Evolutionary conservation across 2,329 filamentous ascomycete genomes (phyloP).

Genomic region (Xylaria polymorpha): DNA sequence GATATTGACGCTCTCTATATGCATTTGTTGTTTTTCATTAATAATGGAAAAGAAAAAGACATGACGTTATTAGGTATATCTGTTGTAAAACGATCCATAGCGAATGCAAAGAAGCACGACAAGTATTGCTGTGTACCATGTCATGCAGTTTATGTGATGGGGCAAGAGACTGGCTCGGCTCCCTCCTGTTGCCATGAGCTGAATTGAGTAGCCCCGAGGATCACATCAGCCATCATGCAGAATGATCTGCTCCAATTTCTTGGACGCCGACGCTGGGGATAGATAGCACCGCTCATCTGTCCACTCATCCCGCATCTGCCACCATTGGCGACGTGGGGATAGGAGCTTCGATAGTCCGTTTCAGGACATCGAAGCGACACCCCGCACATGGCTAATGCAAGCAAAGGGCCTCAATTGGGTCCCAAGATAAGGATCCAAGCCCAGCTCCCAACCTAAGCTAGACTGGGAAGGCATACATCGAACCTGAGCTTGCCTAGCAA

Average conservation of each 20-base stretch:
- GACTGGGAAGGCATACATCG: slow-evolving; percentile 32
- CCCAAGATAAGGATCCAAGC: slow-evolving; percentile 31
- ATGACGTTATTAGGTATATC: slow-evolving; percentile 33
- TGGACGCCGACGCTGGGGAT: slow-evolving; percentile 14
- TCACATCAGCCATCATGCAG: slow-evolving; percentile 21
- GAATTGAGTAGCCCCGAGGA: slow-evolving; percentile 1
- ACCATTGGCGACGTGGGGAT: slow-evolving; percentile 13
- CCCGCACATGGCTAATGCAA: slow-evolving; percentile 43
- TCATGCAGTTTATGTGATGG: slow-evolving; percentile 3
- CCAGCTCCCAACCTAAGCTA: slow-evolving; percentile 30
- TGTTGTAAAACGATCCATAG: slow-evolving; percentile 15
- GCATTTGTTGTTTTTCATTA: slow-evolving; percentile 27
- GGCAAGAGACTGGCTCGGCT: slow-evolving; percentile 2
- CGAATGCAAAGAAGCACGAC: slow-evolving; percentile 1
- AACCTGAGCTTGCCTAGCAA: slow-evolving; percentile 12
- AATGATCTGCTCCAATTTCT: slow-evolving; percentile 28
- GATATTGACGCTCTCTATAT: slow-evolving; percentile 36
- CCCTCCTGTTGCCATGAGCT: slow-evolving; percentile 2
- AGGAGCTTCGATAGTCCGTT: slow-evolving; percentile 24
- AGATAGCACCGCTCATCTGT: slow-evolving; percentile 1
- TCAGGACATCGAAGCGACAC: slow-evolving; percentile 36
- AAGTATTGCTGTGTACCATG: slow-evolving; percentile 7
- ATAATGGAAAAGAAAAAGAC: slow-evolving; percentile 1
- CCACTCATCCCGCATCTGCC: slow-evolving; percentile 17
- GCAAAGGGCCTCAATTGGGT: slow-evolving; percentile 35